Evolutionary conservation across 768 basidiomycete species (phyloP).

Genomic region (Russula abietina): DNA sequence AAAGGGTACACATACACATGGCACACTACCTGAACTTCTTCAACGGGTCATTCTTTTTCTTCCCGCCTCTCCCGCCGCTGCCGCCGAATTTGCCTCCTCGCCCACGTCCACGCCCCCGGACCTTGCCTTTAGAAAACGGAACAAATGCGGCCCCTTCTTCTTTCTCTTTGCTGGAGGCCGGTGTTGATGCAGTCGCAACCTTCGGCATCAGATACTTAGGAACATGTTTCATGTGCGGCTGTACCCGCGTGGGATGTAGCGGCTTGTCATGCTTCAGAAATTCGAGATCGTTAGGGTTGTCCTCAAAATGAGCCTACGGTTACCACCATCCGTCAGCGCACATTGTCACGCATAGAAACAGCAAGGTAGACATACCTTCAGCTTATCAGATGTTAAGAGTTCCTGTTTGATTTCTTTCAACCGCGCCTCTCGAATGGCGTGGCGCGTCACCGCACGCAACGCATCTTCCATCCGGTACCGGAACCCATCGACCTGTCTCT

Average conservation of each 20-base stretch:
- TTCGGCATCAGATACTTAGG: slow-evolving; percentile 89
- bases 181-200: slow-evolving; percentile 49
- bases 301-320: slow-evolving; percentile 89
- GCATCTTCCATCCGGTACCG: slow-evolving; percentile 98
- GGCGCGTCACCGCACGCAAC: slow-evolving; percentile 78
- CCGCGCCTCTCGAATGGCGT: slow-evolving; percentile 75
- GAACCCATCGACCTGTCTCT: slow-evolving; percentile 95
- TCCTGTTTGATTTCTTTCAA: slow-evolving; percentile 42
- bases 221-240: slow-evolving; percentile 94
- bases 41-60: slow-evolving; percentile 66
- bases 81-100: slow-evolving; percentile 39
- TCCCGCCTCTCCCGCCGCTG: slow-evolving; percentile 38
- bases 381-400: slow-evolving; percentile 90
- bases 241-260: slow-evolving; percentile 82
- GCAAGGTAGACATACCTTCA: slow-evolving; percentile 65
- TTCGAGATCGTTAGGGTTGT: slow-evolving; percentile 85
- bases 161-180: slow-evolving; percentile 24
- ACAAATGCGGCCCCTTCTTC: slow-evolving; percentile 47
- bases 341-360: not conserved
- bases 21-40: slow-evolving; percentile 28
- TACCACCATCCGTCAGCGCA: not conserved
- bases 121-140: slow-evolving; percentile 63
- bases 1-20: not conserved
- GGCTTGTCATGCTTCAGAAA: slow-evolving; percentile 93
- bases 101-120: slow-evolving; percentile 49